These are phyloP conservation scores for Trypanosoma melophagium DNA, from an alignment of 208 protist genomes.

Conservation along the genomic window DNA sequence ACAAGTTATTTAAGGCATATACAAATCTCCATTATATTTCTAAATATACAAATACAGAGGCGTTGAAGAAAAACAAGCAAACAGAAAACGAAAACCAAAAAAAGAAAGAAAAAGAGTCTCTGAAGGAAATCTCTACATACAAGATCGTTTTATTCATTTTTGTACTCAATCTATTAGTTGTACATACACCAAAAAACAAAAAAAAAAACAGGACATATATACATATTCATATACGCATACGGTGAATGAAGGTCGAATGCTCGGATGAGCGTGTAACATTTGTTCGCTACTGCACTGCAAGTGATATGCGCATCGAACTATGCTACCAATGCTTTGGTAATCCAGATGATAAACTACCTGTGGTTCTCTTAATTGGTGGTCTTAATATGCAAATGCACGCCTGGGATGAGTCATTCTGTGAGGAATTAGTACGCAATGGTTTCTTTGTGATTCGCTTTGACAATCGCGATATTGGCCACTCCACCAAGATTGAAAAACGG, in stretches of 20 bases:
- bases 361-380: constrained; percentile 65
- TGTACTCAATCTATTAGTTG: too few species aligned
- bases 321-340: constrained; percentile 84
- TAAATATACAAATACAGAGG: too few species aligned
- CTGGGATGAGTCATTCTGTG: constrained; percentile 80
- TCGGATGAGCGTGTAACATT: constrained; percentile 50
- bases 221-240: too few species aligned
- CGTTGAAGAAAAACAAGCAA: too few species aligned
- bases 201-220: too few species aligned
- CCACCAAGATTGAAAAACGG: constrained; percentile 62
- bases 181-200: constrained; percentile 12
- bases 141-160: too few species aligned
- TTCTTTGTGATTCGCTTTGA: constrained; percentile 81
- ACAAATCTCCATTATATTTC: too few species aligned
- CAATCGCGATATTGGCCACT: constrained; percentile 78
- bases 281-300: constrained; percentile 64
- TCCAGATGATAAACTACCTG: constrained; percentile 25
- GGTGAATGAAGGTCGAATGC: constrained; percentile 12
- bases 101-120: too few species aligned
- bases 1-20: too few species aligned
- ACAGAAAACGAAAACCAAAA: too few species aligned
- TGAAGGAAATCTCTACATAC: too few species aligned
- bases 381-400: constrained; percentile 82
- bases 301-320: constrained; percentile 48
- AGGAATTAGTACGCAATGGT: constrained; percentile 51